Evolutionary conservation across 1,139 yeast species (phyloP), one percentile per base, ranked within the genome.

Genomic region (Wickerhamomyces sp.): DNA sequence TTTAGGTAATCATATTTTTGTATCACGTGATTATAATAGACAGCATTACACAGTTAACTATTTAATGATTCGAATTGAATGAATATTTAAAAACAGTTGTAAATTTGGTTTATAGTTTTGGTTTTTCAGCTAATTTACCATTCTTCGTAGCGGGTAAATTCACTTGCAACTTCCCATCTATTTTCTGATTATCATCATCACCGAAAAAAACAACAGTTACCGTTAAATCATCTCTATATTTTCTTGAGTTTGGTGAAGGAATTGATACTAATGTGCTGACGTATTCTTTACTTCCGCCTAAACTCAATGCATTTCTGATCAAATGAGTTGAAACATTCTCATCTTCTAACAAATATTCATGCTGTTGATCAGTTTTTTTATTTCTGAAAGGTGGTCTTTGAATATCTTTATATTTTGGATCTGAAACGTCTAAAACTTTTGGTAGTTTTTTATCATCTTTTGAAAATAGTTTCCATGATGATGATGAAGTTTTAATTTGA

Each of bases 171-270:
- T 42, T 40, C 15, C 83, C 83, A 24, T 52, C 54, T 30, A 66
- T 71, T 39, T 66, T 60, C 26, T 61, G 66, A 2, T 62, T 61
- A 14, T 60, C 64, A 8, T 61, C 57, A 32, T 66, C 73, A 9
- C 93, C 94, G 57, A 91, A 91, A 60, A 91, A 91, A 4, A 89
- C 88, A 18, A 91, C 98, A 3, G 96, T 88, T 9, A 89, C 97
- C 0, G 97, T 89, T 53, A 91, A 69, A 57, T 91, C 98, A 62
- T 91, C 98, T 59, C 98, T 76, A 61, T 89, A 91, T 33, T 87
- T 73, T 59, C 98, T 77, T 16, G 96, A 84, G 45, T 84, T 74
- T 2, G 98, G 96, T 25, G 87, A 76, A n/a, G 98, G 97, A 38
- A 91, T 88, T 35, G 94, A 82, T 16, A 89, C 81, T 41, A 91